phyloP scores from a whole-genome alignment of 2,329 filamentous ascomycete species.

The Fusarium sororula region DNA sequence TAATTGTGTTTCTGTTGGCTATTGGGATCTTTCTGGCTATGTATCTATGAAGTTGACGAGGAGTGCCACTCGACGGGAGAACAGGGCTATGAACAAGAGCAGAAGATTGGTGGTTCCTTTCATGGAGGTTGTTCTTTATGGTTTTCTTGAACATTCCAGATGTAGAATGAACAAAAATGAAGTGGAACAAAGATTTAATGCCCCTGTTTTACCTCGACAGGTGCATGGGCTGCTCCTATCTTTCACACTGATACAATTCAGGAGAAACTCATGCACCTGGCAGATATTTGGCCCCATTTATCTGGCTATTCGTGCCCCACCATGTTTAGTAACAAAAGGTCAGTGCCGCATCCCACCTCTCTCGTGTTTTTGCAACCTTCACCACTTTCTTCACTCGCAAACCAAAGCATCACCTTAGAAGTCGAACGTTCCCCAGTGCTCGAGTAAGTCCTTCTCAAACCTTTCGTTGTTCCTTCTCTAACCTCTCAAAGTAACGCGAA shows the following conservation, averaged over 20 bases:
- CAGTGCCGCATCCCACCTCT: background rate
- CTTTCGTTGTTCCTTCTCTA: background rate
- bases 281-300: background rate
- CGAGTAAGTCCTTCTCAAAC: background rate
- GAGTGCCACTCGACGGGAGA: background rate
- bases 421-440: background rate
- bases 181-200: rapidly evolving
- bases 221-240: background rate
- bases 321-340: rapidly evolving
- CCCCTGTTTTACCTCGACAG: background rate
- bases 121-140: no score
- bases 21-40: background rate
- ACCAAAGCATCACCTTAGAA: background rate
- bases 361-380: background rate
- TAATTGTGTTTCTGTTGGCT: background rate
- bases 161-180: no score
- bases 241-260: background rate
- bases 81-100: background rate
- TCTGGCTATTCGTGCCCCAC: background rate
- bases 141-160: rapidly evolving
- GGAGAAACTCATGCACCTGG: background rate
- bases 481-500: background rate
- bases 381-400: background rate
- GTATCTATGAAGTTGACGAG: no score
- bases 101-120: no score